Percentiles rank a stretch among this genome's conserved stretches.
phyloP scores from a whole-genome alignment of 805 yeast species.

The Deakozyma indianensis region DNA sequence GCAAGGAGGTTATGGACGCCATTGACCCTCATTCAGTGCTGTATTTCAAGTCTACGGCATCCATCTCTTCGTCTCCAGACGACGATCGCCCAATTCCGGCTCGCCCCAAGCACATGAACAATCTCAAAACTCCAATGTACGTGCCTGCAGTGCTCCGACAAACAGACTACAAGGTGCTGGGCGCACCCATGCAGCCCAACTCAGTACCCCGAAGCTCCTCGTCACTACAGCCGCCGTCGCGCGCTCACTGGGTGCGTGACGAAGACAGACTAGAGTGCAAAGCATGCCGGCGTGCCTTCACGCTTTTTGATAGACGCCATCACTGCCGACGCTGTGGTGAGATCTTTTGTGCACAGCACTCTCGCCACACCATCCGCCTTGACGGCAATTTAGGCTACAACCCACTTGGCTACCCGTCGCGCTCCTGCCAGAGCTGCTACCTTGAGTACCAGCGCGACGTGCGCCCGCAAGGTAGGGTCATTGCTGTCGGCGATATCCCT shows the following conservation, averaged over 20 bases:
- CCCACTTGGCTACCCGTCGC: constrained; percentile 48
- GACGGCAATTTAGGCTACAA: constrained; percentile 38
- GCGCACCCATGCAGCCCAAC: constrained; percentile 9
- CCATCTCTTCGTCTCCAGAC: constrained; percentile 1
- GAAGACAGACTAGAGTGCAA: constrained; percentile 47
- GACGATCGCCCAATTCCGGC: constrained; percentile 1
- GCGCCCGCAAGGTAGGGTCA: constrained; percentile 17
- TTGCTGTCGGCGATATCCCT: constrained; percentile 11
- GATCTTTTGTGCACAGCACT: constrained; percentile 58
- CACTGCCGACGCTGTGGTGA: constrained; percentile 83
- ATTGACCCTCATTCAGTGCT: background rate
- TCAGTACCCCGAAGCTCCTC: constrained; percentile 8
- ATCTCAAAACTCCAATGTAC: constrained; percentile 76
- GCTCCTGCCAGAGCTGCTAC: constrained; percentile 59
- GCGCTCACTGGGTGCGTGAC: constrained; percentile 44
- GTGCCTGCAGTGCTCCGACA: constrained; percentile 77
- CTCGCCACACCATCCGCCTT: constrained; percentile 39
- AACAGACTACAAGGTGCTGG: constrained; percentile 18
- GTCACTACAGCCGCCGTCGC: constrained; percentile 17
- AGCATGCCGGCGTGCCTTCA: constrained; percentile 53
- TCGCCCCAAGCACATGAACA: constrained; percentile 51
- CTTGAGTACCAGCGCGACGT: constrained; percentile 40
- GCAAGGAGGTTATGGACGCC: background rate
- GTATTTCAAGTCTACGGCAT: background rate
- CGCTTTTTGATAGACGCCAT: constrained; percentile 65